Conservation (phyloP, 139 green algal species). For the Volvox africanus region DNA sequence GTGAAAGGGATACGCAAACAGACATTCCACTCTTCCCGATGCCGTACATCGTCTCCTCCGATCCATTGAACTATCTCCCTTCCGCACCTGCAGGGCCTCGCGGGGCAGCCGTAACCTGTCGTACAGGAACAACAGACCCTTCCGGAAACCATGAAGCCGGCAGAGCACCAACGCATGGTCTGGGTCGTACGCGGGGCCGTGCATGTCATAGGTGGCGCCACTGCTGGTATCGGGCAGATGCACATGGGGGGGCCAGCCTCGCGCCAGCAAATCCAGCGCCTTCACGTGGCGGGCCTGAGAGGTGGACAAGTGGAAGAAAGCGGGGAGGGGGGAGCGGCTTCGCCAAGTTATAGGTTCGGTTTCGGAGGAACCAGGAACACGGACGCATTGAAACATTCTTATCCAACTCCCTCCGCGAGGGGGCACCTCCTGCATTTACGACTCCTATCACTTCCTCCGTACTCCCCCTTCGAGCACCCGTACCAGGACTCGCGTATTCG, state of each 20-base stretch:
- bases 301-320: background rate
- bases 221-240: background rate
- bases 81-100: constrained; percentile 79
- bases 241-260: constrained; percentile 82
- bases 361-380: no score
- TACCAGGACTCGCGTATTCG: no score
- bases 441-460: no score
- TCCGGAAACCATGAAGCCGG: constrained; percentile 77
- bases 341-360: background rate
- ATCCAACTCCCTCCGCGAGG: no score
- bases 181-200: constrained; percentile 82
- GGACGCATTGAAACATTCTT: no score
- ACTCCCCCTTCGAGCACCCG: no score
- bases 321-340: background rate
- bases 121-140: constrained; percentile 91
- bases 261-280: constrained; percentile 86
- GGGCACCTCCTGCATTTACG: no score
- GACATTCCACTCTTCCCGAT: no score
- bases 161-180: constrained; percentile 94
- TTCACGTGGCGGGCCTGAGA: constrained; percentile 68
- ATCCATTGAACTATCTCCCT: no score
- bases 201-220: background rate
- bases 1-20: no score
- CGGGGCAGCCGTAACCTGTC: constrained; percentile 85
- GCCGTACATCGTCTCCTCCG: no score